Conservation (phyloP, 805 yeast genomes). For the Candida nanaspora region DNA sequence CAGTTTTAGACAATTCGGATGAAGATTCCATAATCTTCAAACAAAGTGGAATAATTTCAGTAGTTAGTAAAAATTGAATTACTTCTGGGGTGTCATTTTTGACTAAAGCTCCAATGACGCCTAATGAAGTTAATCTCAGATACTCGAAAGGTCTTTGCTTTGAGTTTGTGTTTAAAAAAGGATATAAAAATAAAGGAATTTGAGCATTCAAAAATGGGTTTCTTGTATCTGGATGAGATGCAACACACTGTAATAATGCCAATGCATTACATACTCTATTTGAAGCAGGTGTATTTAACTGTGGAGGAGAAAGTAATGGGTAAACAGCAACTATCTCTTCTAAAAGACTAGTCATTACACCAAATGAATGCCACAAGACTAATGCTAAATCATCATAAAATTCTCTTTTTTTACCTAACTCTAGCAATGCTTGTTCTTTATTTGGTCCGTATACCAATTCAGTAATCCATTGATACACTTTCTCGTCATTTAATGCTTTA, state of each 20-base stretch:
- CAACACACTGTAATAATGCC: slow-evolving; percentile 93
- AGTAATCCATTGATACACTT: slow-evolving; percentile 83
- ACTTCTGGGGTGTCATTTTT: slow-evolving; percentile 95
- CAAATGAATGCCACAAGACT: slow-evolving; percentile 92
- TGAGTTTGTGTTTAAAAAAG: slow-evolving; percentile 86
- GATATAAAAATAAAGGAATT: slow-evolving; percentile 86
- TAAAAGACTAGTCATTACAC: slow-evolving; percentile 86
- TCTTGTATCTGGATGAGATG: slow-evolving; percentile 89
- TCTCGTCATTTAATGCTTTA: slow-evolving; percentile 63
- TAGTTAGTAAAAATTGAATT: slow-evolving; percentile 82
- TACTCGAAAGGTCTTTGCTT: slow-evolving; percentile 92
- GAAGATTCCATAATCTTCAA: slow-evolving; percentile 92
- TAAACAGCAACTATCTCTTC: slow-evolving; percentile 89
- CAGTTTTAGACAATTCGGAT: slow-evolving; percentile 89
- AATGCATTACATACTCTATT: slow-evolving; percentile 94
- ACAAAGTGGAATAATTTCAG: slow-evolving; percentile 94
- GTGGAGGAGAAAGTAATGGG: slow-evolving; percentile 84
- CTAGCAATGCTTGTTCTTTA: slow-evolving; percentile 87
- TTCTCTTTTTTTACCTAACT: slow-evolving; percentile 89
- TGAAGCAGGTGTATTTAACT: slow-evolving; percentile 75
- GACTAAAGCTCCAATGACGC: slow-evolving; percentile 95
- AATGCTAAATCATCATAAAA: slow-evolving; percentile 90
- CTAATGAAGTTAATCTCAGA: slow-evolving; percentile 83
- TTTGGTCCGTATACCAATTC: slow-evolving; percentile 87
- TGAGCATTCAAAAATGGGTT: slow-evolving; percentile 81